Base-by-base conservation (phyloP, 768 basidiomycete genomes). In the Auriscalpium vulgare region DNA sequence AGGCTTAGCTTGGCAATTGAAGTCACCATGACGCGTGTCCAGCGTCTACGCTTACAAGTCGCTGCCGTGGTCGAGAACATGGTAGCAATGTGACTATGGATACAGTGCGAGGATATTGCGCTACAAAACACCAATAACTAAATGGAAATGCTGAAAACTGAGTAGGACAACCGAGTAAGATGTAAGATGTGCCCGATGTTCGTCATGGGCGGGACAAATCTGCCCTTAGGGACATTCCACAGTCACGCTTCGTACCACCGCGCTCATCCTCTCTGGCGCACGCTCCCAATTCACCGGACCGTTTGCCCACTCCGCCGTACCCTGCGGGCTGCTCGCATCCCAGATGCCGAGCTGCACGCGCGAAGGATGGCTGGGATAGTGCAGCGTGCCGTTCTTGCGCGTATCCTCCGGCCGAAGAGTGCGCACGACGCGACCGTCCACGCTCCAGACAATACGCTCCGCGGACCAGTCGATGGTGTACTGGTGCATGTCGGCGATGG, bases 261-360 rank as follows among this genome's bases (percentile, higher is more conserved):
- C 75, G 13, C 59, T 65, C 50, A 76, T 70, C 29, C 37, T 57
- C 4, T 49, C 47, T 0, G 74, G 74, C 10, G 68, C 67, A 1
- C 50, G 53, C 4, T 62, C 57, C 76, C 76, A 76, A 47, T 75
- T 60, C 35, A 77, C 70, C 13, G 76, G 76, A 23, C 76, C 76
- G 23, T 59, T 63, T 29, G 72, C 76, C 76, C 76, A 77, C 49
- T 66, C 67, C 8, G 73, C 65, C 6, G 76, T 78, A 1, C 76
- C 75, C 9, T 59, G 60, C 4, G 72, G 72, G 16, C 62, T 65
- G 50, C 74, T 76, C 6, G 74, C 74, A 56, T 77, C 76, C 75
- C 76, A 78, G 55, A 78, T 76, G 3, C 76, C 76, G 8, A 77
- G 62, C 54, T 76, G 75, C 0, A 76, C 50, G 8, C 75, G 73